These are phyloP conservation scores for Tricholoma sp. DNA, from an alignment of 768 basidiomycete genomes.

Conservation along the genomic window DNA sequence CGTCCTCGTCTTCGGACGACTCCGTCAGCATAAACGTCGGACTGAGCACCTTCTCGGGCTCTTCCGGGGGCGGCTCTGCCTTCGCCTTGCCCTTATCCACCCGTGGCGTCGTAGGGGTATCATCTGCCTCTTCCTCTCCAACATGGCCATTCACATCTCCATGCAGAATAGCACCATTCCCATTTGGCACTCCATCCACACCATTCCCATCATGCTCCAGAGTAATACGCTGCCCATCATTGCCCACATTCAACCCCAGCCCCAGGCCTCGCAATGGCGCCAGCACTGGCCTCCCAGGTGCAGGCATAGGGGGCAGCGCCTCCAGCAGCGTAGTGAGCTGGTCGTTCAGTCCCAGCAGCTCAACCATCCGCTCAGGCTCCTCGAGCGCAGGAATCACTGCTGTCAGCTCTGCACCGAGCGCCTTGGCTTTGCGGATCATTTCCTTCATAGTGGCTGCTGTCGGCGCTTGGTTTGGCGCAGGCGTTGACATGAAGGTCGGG, in stretches of 20 bases:
- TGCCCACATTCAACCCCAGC: slow-evolving; percentile 20
- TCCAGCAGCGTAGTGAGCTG: slow-evolving; percentile 54
- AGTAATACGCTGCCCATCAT: slow-evolving; percentile 2
- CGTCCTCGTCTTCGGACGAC: slow-evolving; percentile 45
- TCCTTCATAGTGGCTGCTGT: slow-evolving; percentile 25
- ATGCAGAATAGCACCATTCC: slow-evolving; percentile 3
- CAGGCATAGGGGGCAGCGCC: slow-evolving; percentile 32
- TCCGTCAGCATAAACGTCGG: slow-evolving; percentile 49
- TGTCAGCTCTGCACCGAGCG: slow-evolving; percentile 47
- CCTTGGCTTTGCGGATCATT: slow-evolving; percentile 41
- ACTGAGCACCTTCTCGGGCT: slow-evolving; percentile 65
- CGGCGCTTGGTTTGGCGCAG: slow-evolving; percentile 9
- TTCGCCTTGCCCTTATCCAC: slow-evolving; percentile 77
- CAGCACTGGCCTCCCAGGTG: slow-evolving; percentile 27
- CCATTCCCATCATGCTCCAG: not conserved
- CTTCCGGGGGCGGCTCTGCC: slow-evolving; percentile 63
- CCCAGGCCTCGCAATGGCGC: slow-evolving; percentile 40
- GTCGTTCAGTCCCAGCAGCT: slow-evolving; percentile 71
- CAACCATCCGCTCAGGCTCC: slow-evolving; percentile 58
- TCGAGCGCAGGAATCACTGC: slow-evolving; percentile 49
- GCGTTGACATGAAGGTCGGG: not conserved
- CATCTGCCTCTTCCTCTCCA: slow-evolving; percentile 24
- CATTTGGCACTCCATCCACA: slow-evolving; percentile 7
- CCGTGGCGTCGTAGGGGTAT: slow-evolving; percentile 50
- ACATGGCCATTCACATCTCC: slow-evolving; percentile 6